Percentiles rank a stretch among this genome's conserved stretches.
Conservation (phyloP, 495 filamentous ascomycete genomes). For the Hapsidospora chrysogenum region DNA sequence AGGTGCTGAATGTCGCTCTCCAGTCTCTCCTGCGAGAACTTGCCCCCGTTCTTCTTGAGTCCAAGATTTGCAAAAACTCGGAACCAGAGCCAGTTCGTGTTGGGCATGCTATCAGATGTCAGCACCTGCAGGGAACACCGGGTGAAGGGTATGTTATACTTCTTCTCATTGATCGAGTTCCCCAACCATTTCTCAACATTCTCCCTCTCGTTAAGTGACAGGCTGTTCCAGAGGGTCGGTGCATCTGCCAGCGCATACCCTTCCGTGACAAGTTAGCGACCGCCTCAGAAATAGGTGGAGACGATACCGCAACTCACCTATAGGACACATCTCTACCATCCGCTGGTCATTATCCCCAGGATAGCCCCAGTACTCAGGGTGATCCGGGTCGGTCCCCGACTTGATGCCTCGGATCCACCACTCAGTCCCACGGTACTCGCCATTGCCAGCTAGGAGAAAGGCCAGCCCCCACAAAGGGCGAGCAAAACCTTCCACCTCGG, state of each 20-base stretch:
- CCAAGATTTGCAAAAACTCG: constrained; percentile 71
- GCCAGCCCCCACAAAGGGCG: constrained; percentile 62
- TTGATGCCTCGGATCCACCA: constrained; percentile 52
- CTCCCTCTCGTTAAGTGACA: constrained; percentile 37
- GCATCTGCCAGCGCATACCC: constrained; percentile 46
- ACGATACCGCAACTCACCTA: constrained; percentile 28
- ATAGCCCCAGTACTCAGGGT: constrained; percentile 56
- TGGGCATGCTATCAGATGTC: constrained; percentile 29
- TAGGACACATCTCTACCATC: constrained; percentile 75
- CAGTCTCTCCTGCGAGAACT: constrained; percentile 45
- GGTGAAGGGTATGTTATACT: too few relatives aligned
- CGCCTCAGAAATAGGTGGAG: constrained; percentile 5
- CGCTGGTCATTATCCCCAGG: constrained; percentile 59
- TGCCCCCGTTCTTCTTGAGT: constrained; percentile 49
- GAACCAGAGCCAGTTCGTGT: constrained; percentile 60
- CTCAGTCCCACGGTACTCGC: constrained; percentile 40
- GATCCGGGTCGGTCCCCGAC: constrained; percentile 47
- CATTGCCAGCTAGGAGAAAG: constrained; percentile 47
- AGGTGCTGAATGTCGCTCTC: constrained; percentile 61
- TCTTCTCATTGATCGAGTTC: constrained; percentile 55
- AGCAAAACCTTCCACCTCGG: constrained; percentile 60
- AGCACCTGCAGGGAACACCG: not conserved
- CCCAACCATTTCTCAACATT: constrained; percentile 54
- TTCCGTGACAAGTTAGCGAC: not conserved
- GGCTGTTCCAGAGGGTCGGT: constrained; percentile 47